Conservation (phyloP, 2,329 filamentous ascomycete genomes). For the Xylaria polymorpha region DNA sequence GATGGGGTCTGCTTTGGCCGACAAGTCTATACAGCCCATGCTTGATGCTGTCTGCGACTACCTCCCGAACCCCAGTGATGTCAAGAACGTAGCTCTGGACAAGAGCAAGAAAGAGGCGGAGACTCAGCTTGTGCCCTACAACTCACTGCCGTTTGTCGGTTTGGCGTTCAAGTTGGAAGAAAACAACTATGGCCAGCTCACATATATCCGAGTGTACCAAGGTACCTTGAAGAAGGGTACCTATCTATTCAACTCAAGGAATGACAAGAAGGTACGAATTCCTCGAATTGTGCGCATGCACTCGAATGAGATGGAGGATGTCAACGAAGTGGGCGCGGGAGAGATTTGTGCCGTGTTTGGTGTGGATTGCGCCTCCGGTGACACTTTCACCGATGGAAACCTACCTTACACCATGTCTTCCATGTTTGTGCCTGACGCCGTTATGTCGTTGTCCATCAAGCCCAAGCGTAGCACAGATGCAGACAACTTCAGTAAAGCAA, state of each 20-base stretch:
- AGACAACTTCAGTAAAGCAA: constrained; percentile 96
- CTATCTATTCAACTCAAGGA: constrained; percentile 93
- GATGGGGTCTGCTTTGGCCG: constrained; percentile 94
- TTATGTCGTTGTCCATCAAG: constrained; percentile 97
- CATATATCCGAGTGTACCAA: constrained; percentile 98
- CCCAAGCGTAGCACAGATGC: constrained; percentile 93
- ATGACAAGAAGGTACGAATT: constrained; percentile 94
- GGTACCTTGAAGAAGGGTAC: constrained; percentile 88
- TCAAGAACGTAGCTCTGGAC: constrained; percentile 90
- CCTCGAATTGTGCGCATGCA: constrained; percentile 99
- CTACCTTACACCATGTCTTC: constrained; percentile 96
- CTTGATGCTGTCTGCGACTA: constrained; percentile 97
- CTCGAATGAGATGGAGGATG: constrained; percentile 99
- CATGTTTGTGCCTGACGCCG: constrained; percentile 97
- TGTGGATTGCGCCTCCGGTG: constrained; percentile 95
- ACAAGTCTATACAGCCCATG: constrained; percentile 96
- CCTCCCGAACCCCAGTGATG: constrained; percentile 89
- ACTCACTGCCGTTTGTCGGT: constrained; percentile 91
- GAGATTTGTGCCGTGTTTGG: constrained; percentile 99
- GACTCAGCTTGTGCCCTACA: constrained; percentile 92
- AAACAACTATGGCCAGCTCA: constrained; percentile 97
- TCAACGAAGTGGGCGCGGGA: constrained; percentile 89
- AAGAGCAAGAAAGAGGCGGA: constrained; percentile 79
- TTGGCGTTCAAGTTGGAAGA: constrained; percentile 99
- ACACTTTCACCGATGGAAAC: constrained; percentile 95